Conservation (phyloP, 371 early-diverging fungal genomes). For the Blyttiomyces sp. region DNA sequence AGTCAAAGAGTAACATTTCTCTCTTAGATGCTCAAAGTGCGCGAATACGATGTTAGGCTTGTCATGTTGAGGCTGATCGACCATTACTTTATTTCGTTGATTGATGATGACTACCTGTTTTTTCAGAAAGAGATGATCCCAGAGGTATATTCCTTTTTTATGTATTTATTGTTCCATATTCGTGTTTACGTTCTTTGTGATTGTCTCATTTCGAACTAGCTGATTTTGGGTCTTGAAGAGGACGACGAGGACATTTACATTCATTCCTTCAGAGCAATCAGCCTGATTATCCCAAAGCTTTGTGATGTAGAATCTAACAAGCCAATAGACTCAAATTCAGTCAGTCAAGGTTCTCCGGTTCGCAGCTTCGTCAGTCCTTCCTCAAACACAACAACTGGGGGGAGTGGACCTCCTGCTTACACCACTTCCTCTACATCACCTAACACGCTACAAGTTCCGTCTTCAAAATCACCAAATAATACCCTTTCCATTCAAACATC, state of each 20-base stretch:
- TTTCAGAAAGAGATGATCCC: conserved; percentile 18
- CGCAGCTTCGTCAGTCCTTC: background rate
- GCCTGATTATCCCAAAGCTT: conserved; percentile 2
- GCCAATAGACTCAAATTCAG: background rate
- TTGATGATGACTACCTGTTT: conserved; percentile 9
- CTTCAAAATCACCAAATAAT: background rate
- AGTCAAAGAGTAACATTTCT: background rate
- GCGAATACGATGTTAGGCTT: conserved; percentile 20
- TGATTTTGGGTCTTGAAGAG: conserved; percentile 23
- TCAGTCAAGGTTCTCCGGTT: too few species aligned
- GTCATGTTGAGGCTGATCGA: conserved; percentile 25
- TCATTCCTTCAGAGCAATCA: conserved; percentile 2
- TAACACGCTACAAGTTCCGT: background rate
- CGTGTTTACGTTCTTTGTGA: background rate
- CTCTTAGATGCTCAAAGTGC: conserved; percentile 1
- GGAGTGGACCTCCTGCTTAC: background rate
- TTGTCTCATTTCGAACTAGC: background rate
- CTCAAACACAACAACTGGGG: background rate
- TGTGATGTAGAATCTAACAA: conserved; percentile 1
- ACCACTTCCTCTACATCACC: background rate
- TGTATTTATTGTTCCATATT: background rate
- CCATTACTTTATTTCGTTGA: conserved; percentile 8
- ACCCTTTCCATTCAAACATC: too few species aligned
- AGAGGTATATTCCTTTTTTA: conserved; percentile 13
- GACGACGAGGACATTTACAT: conserved; percentile 16